Percentiles rank a stretch among this genome's conserved stretches.
These are phyloP conservation scores for Myriosclerotinia curreyana DNA, from an alignment of 2,329 filamentous ascomycete species.

Conservation along the genomic window DNA sequence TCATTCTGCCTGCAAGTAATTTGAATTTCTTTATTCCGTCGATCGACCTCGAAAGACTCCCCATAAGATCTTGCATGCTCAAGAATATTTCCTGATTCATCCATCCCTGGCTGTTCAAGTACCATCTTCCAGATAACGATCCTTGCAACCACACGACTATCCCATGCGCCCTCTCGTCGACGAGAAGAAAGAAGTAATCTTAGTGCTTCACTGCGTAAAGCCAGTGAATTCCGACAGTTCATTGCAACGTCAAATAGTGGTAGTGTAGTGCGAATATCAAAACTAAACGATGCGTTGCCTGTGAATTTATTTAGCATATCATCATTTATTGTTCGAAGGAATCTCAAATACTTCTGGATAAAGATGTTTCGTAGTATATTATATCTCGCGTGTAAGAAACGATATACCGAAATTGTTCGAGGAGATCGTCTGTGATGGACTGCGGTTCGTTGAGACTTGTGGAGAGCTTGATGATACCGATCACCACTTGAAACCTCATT, in stretches of 20 bases:
- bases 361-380: constrained; percentile 7
- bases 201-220: constrained; percentile 58
- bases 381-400: constrained; percentile 12
- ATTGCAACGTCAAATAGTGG: constrained; percentile 62
- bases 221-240: constrained; percentile 55
- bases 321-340: not conserved
- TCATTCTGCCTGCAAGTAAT: constrained; percentile 27
- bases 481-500: constrained; percentile 11
- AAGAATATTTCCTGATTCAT: constrained; percentile 27
- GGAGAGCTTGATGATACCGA: constrained; percentile 5
- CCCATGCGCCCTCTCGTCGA: constrained; percentile 66
- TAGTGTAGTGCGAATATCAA: constrained; percentile 51
- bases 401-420: constrained; percentile 13
- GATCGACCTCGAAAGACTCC: constrained; percentile 27
- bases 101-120: constrained; percentile 31
- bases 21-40: constrained; percentile 20
- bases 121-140: constrained; percentile 33
- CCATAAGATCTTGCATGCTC: constrained; percentile 28
- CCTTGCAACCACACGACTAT: constrained; percentile 39
- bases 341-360: constrained; percentile 2
- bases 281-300: constrained; percentile 22
- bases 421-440: constrained; percentile 2
- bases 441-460: constrained; percentile 20
- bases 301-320: not conserved
- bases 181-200: constrained; percentile 57